Percentiles rank a stretch among this genome's conserved stretches.
Evolutionary conservation across 192 early-diverging fungal species (phyloP).

Genomic region (Hyaloraphidium curvatum): DNA sequence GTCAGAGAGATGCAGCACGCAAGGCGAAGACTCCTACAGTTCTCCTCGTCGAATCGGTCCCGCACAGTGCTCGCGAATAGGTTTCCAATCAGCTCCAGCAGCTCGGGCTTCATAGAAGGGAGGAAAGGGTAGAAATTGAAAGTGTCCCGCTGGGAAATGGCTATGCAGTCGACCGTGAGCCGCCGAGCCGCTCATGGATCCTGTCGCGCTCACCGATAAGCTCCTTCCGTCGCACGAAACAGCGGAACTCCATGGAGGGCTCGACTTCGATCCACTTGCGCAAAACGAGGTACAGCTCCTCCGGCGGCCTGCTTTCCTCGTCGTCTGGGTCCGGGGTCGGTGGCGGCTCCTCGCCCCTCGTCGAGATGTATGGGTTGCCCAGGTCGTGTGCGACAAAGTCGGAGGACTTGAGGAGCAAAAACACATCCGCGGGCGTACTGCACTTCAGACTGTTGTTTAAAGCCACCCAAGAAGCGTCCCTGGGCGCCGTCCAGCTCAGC

Average conservation of each 20-base stretch:
- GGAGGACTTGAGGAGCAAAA: conserved; percentile 73
- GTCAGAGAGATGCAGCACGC: neutral
- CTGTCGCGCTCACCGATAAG: conserved; percentile 43
- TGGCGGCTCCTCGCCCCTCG: neutral
- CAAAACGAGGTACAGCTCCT: conserved; percentile 49
- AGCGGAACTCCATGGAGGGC: conserved; percentile 89
- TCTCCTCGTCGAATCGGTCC: neutral
- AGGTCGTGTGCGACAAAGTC: conserved; percentile 83
- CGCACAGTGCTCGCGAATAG: neutral
- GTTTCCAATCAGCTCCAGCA: neutral
- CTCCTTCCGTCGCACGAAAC: conserved; percentile 58
- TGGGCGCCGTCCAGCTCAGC: conserved; percentile 84
- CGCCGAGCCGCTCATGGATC: neutral
- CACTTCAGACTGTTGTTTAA: conserved; percentile 62
- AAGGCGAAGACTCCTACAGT: neutral
- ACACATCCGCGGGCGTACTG: conserved; percentile 53
- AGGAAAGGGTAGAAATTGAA: conserved; percentile 1
- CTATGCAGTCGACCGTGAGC: too few relatives aligned
- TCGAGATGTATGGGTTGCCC: conserved; percentile 27
- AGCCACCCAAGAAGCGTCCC: conserved; percentile 83
- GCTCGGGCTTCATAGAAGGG: neutral
- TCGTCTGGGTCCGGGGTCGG: neutral
- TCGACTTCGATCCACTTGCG: conserved; percentile 64
- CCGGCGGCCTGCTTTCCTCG: conserved; percentile 14
- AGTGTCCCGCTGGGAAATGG: conserved; percentile 4